Conservation (phyloP, 345 rosid genomes). For the Hibiscus tridactylites region DNA sequence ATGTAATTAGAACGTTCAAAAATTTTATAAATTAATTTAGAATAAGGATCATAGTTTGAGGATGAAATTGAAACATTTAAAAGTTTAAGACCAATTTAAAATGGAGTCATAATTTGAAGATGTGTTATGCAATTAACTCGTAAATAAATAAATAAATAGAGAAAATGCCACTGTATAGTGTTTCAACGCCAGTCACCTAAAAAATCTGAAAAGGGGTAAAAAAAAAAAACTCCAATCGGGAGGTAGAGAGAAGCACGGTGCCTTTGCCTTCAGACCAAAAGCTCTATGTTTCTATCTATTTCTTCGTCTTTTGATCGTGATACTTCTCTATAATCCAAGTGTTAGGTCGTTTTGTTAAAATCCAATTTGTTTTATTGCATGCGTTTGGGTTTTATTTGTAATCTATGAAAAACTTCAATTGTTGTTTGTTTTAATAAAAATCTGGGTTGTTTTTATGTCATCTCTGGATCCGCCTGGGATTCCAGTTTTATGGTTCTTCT, state of each 20-base stretch:
- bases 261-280: constrained; percentile 10
- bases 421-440: constrained; percentile 1
- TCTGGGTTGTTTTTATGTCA: constrained; percentile 5
- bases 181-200: not conserved
- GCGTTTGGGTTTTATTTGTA: not conserved
- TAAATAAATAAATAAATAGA: too few relatives aligned
- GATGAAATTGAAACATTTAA: too few relatives aligned
- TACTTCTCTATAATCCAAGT: not conserved
- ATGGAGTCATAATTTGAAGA: too few relatives aligned
- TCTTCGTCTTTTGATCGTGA: not conserved
- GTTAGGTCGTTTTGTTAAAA: not conserved
- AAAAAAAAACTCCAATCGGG: not conserved
- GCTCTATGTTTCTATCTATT: not conserved
- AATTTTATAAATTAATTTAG: too few relatives aligned
- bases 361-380: not conserved
- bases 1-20: too few relatives aligned
- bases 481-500: constrained; percentile 24
- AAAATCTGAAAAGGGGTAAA: not conserved
- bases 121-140: too few relatives aligned
- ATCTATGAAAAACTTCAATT: not conserved
- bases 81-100: too few relatives aligned
- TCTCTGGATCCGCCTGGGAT: constrained; percentile 33
- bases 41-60: too few relatives aligned
- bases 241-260: constrained; percentile 19
- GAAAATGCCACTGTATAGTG: not conserved